These are phyloP conservation scores for Raddia distichophylla DNA, from an alignment of 176 grass and related monocot species.

Conservation along the genomic window DNA sequence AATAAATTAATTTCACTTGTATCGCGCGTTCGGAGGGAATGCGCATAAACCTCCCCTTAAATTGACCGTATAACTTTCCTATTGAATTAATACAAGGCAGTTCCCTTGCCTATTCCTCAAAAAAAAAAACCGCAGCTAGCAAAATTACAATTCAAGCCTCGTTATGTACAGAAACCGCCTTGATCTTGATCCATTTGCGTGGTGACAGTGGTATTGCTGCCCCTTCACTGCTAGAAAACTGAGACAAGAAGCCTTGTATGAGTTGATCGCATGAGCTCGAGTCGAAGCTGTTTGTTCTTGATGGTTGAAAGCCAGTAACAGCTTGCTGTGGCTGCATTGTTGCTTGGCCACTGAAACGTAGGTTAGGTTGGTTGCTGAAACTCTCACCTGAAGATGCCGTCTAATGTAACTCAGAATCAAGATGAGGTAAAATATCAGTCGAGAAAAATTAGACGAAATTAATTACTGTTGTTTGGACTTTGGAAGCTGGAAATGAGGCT, in stretches of 20 bases:
- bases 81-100: too few relatives aligned
- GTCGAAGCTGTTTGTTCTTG: slow-evolving; percentile 61
- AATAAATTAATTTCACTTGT: too few relatives aligned
- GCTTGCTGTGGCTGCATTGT: background rate
- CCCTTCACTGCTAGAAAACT: slow-evolving; percentile 28
- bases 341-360: slow-evolving; percentile 18
- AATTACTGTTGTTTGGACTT: slow-evolving; percentile 32
- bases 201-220: slow-evolving; percentile 39
- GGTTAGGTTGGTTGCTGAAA: slow-evolving; percentile 31
- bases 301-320: slow-evolving; percentile 27
- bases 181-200: slow-evolving; percentile 48
- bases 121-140: too few relatives aligned
- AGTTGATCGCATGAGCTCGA: slow-evolving; percentile 36
- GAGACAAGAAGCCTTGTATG: slow-evolving; percentile 38
- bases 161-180: too few relatives aligned
- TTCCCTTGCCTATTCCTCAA: too few relatives aligned
- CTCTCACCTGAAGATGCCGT: slow-evolving; percentile 41
- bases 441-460: background rate
- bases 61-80: too few relatives aligned
- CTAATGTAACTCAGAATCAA: slow-evolving; percentile 22
- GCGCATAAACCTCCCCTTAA: too few relatives aligned
- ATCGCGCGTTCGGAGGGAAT: too few relatives aligned
- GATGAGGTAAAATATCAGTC: slow-evolving; percentile 5
- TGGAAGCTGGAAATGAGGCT: slow-evolving; percentile 26
- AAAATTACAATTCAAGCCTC: too few relatives aligned